Evolutionary conservation across 225 moss, liverwort and hornwort species (phyloP), one percentile per base, ranked within the genome.

Genomic region (Thuidium tamariscinum): DNA sequence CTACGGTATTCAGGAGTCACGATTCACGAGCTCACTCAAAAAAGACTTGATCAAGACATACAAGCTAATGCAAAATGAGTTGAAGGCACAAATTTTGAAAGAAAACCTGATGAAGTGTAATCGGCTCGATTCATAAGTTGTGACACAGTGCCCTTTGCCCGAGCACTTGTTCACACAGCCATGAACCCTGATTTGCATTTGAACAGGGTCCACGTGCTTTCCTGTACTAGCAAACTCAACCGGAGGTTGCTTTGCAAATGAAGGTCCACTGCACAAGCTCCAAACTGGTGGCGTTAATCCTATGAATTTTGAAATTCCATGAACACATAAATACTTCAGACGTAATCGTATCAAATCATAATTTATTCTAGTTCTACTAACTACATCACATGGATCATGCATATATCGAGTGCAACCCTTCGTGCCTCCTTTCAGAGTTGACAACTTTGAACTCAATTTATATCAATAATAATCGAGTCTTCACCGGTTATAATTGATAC

Each of bases 161-260:
- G 95, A 97, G 84, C 98, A 99, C 82, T 86, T 68, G 79, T 92
- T 95, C 67, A 89, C 76, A 55, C 98, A 99, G 49, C 98, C 98
- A 69, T 95, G 97, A 48, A 99, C 80, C 21, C 65, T 77, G 27
- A 99, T 85, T 46, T 84, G 90, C 92, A 98, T 85, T 87, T 94
- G 83, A 55, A 74, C 83, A 66, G 54, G 11, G 42, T 79, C 86
- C 51, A 34, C 13, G 63, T 77, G 86, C 21, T 77, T 68, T 36
- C 73, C 54, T 62, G 60, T 82, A 52, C 71, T 66, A 55, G 54
- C 60, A 77, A 84, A 32, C 30, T 89, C 79, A 37, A 41, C 36
- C 34, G 46, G 44, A 36, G 86, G 72, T 87, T 88, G 74, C 74
- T n/a, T 77, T 49, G 63, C 32, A 42, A 44, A 15, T 49, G 80